Evolutionary conservation across 108 stramenopile genomes (phyloP), one percentile per base, ranked within the genome.

Genomic region (Cyclotella choctawhatcheeana): DNA sequence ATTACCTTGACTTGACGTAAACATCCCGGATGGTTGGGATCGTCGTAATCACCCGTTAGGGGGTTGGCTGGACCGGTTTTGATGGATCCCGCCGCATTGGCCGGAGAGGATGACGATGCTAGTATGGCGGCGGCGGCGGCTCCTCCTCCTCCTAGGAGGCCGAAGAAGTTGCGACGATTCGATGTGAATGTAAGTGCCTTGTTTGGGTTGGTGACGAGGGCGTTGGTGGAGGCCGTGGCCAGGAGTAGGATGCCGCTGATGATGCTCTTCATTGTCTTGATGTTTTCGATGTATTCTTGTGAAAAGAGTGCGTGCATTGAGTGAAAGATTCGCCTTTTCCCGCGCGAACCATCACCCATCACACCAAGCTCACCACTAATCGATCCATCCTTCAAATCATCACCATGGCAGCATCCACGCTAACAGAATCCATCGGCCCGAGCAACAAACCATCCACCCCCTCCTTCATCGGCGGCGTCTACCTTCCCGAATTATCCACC

Each of bases 11-110:
- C 56, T 4, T 69, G 52, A 26, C 86, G 86, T 14, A 37, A 54
- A 29, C 86, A 88, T 45, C 68, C 69, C 13, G 84, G 86, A 54
- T 88, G 86, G 13, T 72, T 67, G 35, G 84, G 84, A 53, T 88
- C 86, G 5, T 71, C 45, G 40, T 75, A 75, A 16, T 45, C 20
- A n/a, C 74, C 74, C 5, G 75, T 53, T 33, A 85, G 78, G 37
- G 37, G 37, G 37, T 40, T 40, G 37, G 37, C 37, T 40, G 37
- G 8, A 10, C 37, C 37, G 37, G 37, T 40, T 40, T 40, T 40
- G 6, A 40, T 40, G 37, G 37, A 40, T 6, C 37, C 37, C 8
- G 37, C 37, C 6, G 37, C 37, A 12, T 40, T 40, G 37, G 37
- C 37, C 12, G 37, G 37, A n/a, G n/a, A n/a, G n/a, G n/a, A n/a